Evolutionary conservation across 2,329 filamentous ascomycete species (phyloP).

Genomic region (Paraphaeosphaeria sporulosa): DNA sequence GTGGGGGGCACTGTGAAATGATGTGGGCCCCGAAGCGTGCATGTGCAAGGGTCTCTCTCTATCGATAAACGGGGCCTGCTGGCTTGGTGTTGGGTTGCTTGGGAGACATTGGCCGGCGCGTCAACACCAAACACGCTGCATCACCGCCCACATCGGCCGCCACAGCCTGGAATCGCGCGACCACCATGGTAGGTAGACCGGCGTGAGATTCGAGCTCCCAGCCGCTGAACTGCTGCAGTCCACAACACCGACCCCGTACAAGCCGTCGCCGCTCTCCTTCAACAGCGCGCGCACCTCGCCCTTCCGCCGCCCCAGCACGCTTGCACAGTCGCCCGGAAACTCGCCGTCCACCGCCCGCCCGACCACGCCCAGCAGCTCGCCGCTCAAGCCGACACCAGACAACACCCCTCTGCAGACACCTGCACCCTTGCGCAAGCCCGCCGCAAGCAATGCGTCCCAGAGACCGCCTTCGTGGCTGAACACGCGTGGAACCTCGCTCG

Average conservation of each 20-base stretch:
- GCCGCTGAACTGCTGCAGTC: slow-evolving; percentile 31
- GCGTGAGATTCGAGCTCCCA: no score
- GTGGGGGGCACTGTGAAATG: neutral
- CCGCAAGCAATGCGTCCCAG: slow-evolving; percentile 43
- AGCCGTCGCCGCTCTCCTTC: slow-evolving; percentile 54
- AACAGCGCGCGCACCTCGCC: slow-evolving; percentile 54
- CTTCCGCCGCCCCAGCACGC: slow-evolving; percentile 54
- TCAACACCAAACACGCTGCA: slow-evolving; percentile 34
- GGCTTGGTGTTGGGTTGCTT: slow-evolving; percentile 23
- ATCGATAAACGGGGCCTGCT: neutral
- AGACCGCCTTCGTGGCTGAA: slow-evolving; percentile 47
- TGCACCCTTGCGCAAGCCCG: slow-evolving; percentile 37
- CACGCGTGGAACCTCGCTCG: slow-evolving; percentile 38
- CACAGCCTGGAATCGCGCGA: neutral
- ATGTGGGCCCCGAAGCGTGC: neutral
- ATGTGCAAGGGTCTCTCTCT: neutral
- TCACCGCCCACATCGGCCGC: slow-evolving; percentile 14
- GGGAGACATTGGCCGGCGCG: slow-evolving; percentile 19
- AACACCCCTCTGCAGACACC: slow-evolving; percentile 34
- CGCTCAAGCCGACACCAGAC: slow-evolving; percentile 46
- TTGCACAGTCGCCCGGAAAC: slow-evolving; percentile 31
- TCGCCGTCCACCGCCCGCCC: slow-evolving; percentile 51
- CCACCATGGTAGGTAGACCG: slow-evolving; percentile 16
- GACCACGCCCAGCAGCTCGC: slow-evolving; percentile 51
- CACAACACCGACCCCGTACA: slow-evolving; percentile 47